Evolutionary conservation across 2,329 filamentous ascomycete genomes (phyloP).

Genomic region (Ascochyta viciae-villosae): DNA sequence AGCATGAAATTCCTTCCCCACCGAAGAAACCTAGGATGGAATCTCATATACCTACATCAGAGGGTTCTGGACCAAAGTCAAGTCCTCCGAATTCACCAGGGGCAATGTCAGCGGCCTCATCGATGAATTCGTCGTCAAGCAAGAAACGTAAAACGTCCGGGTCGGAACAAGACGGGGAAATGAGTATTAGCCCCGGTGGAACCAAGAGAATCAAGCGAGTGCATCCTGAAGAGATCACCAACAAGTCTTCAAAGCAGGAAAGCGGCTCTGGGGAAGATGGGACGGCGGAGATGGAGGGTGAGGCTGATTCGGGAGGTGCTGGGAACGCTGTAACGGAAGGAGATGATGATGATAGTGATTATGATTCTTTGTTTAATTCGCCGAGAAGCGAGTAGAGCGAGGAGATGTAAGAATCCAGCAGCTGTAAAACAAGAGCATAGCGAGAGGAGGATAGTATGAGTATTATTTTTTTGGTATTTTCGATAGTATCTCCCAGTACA

Average conservation of each 20-base stretch:
- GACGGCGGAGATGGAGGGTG: not conserved
- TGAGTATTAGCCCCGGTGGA: not conserved
- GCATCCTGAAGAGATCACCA: too few relatives aligned
- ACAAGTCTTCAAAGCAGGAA: too few relatives aligned
- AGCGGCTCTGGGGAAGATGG: not conserved
- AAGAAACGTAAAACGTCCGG: constrained; percentile 1
- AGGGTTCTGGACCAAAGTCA: not conserved
- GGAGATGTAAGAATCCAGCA: not conserved
- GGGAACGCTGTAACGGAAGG: not conserved
- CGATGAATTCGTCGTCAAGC: not conserved
- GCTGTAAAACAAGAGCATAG: not conserved
- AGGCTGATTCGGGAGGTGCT: not conserved
- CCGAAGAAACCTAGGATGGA: too few relatives aligned
- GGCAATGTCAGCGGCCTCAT: not conserved
- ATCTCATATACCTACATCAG: not conserved
- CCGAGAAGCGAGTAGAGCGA: not conserved
- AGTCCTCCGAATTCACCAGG: not conserved
- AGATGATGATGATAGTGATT: not conserved
- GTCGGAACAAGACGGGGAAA: not conserved
- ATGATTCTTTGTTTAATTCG: not conserved
- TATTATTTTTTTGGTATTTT: not conserved
- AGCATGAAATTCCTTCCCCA: not conserved
- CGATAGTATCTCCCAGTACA: not conserved
- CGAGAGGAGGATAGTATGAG: not conserved
- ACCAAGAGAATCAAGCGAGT: not conserved